Percentiles rank a stretch among this genome's conserved stretches.
Conservation (phyloP, 1,284 basidiomycete genomes). For the Inonotus obliquus region DNA sequence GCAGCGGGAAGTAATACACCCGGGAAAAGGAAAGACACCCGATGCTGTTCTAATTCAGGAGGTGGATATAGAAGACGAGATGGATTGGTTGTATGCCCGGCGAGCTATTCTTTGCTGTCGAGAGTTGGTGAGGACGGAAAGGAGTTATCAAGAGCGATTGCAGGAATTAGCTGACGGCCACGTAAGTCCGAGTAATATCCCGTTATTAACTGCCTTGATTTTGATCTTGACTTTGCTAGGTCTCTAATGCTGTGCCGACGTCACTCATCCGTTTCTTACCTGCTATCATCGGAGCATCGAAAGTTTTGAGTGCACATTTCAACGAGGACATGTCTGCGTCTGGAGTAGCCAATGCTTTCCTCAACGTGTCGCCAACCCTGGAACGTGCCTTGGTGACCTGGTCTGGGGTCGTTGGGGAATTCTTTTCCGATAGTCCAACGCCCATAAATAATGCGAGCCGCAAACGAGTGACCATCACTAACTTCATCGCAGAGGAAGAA, state of each 20-base stretch:
- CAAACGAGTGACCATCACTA: slow-evolving; percentile 19
- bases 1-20: neutral
- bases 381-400: slow-evolving; percentile 56
- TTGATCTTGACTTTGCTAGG: slow-evolving; percentile 30
- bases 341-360: slow-evolving; percentile 55
- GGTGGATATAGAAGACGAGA: slow-evolving; percentile 22
- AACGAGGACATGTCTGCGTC: slow-evolving; percentile 56
- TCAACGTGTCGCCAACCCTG: slow-evolving; percentile 47
- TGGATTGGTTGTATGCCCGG: slow-evolving; percentile 49
- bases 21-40: slow-evolving; percentile 1
- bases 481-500: neutral
- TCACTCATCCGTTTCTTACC: slow-evolving; percentile 49
- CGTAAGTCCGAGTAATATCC: slow-evolving; percentile 27
- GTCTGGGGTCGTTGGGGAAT: slow-evolving; percentile 56
- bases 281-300: slow-evolving; percentile 45
- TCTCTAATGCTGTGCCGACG: slow-evolving; percentile 42
- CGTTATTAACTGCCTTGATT: neutral
- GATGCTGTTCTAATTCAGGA: slow-evolving; percentile 5
- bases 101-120: slow-evolving; percentile 53
- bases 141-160: slow-evolving; percentile 52
- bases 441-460: slow-evolving; percentile 22
- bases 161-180: slow-evolving; percentile 38
- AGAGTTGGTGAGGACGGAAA: slow-evolving; percentile 64
- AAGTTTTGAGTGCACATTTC: slow-evolving; percentile 42
- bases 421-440: slow-evolving; percentile 39